Evolutionary conservation across 2,329 filamentous ascomycete species (phyloP).

Genomic region (Ceratocystis smalleyi): DNA sequence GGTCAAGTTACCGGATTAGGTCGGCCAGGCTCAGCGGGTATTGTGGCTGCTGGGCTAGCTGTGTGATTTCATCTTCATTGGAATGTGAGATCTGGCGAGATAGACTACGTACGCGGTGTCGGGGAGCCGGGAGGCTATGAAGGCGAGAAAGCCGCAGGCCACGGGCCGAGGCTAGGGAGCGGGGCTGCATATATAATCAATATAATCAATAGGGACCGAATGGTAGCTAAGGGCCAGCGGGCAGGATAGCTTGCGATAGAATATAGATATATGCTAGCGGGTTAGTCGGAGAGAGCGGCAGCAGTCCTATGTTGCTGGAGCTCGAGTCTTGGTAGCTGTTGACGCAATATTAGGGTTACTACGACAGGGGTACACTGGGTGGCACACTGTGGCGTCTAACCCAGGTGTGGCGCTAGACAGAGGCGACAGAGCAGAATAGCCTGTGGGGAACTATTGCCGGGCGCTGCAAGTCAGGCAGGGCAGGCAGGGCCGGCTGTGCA

Average conservation of each 20-base stretch:
- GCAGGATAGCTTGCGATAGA: too few relatives aligned
- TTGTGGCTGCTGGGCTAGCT: conserved; percentile 60
- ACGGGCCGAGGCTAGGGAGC: too few relatives aligned
- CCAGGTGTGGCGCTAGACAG: neutral
- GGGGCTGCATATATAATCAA: too few relatives aligned
- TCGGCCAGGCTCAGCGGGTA: conserved; percentile 75
- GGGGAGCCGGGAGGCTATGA: neutral
- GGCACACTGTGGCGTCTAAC: neutral
- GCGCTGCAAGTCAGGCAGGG: too few relatives aligned
- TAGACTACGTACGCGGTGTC: neutral
- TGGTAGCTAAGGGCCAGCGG: too few relatives aligned
- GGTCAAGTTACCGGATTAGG: conserved; percentile 55
- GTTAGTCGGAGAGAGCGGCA: too few relatives aligned
- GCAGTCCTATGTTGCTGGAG: neutral
- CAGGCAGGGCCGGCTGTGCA: neutral
- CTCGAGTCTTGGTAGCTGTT: neutral
- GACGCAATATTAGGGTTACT: neutral
- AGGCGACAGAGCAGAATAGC: neutral
- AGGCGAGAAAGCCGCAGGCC: neutral
- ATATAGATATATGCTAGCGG: too few relatives aligned
- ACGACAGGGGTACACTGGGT: neutral
- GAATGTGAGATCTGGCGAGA: conserved; percentile 23
- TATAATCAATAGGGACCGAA: too few relatives aligned
- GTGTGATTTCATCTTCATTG: conserved; percentile 61
- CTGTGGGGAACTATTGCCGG: too few relatives aligned